Conservation (phyloP, 495 filamentous ascomycete species). For the Aspergillus bertholletiae region DNA sequence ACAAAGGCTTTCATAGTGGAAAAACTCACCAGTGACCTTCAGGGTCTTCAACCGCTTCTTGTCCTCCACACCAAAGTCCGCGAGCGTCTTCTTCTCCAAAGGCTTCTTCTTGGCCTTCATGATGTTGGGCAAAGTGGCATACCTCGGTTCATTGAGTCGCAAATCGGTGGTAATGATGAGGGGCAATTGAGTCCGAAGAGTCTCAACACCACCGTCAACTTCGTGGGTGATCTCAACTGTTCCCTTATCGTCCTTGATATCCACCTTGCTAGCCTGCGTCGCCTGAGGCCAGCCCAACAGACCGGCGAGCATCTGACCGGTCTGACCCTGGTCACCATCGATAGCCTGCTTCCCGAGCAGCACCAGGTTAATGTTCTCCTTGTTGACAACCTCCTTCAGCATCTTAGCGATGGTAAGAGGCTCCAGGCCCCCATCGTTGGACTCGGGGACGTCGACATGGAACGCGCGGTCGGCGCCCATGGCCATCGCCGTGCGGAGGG, state of each 20-base stretch:
- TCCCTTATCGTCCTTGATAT: conserved; percentile 56
- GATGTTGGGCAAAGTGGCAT: conserved; percentile 94
- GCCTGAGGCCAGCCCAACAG: conserved; percentile 90
- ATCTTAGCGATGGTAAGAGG: conserved; percentile 89
- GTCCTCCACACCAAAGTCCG: conserved; percentile 73
- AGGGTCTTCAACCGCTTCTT: conserved; percentile 78
- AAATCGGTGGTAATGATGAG: conserved; percentile 94
- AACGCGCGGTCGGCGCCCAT: conserved; percentile 95
- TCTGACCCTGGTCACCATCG: conserved; percentile 94
- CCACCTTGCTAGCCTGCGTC: conserved; percentile 82
- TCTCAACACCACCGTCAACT: conserved; percentile 95
- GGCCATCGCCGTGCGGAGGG: conserved; percentile 93
- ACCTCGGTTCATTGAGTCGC: conserved; percentile 90
- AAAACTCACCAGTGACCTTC: conserved; percentile 71
- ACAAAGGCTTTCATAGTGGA: neutral
- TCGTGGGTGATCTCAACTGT: conserved; percentile 76
- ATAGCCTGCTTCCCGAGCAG: conserved; percentile 96
- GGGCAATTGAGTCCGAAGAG: conserved; percentile 75
- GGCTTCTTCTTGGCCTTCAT: conserved; percentile 99
- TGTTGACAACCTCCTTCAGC: conserved; percentile 68
- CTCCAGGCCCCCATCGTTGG: conserved; percentile 60
- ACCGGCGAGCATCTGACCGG: conserved; percentile 96
- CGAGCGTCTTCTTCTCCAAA: conserved; percentile 82
- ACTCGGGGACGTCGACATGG: conserved; percentile 69
- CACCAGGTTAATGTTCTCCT: conserved; percentile 85